Conservation (phyloP, 306 rosid species). For the Sesbania bispinosa region DNA sequence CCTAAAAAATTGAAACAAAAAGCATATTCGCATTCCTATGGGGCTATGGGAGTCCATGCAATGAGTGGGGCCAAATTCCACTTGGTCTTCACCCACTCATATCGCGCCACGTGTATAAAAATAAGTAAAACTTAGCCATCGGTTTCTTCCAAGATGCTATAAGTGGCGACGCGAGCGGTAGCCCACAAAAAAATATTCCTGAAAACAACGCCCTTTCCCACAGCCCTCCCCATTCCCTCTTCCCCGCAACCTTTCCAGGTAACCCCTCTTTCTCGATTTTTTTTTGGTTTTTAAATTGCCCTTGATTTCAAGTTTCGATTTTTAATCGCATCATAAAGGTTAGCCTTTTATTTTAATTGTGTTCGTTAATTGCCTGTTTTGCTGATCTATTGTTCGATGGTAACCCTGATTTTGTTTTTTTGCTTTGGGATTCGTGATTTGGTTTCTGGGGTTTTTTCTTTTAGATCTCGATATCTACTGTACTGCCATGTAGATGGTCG, state of each 20-base stretch:
- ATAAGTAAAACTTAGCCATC: background rate
- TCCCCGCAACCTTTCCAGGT: slow-evolving; percentile 28
- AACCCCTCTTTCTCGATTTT: background rate
- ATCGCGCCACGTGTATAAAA: background rate
- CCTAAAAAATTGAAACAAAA: no score
- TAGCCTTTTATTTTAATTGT: background rate
- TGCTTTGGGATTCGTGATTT: background rate
- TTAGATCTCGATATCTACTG: slow-evolving; percentile 18
- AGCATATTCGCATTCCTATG: slow-evolving; percentile 19
- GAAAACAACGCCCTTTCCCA: background rate
- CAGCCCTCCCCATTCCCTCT: background rate
- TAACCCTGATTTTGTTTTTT: background rate
- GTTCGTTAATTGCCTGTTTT: background rate
- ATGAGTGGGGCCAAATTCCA: background rate
- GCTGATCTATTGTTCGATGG: background rate
- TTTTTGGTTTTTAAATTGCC: background rate
- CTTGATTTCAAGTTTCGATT: background rate
- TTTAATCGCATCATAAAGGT: background rate
- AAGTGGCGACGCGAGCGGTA: slow-evolving; percentile 24
- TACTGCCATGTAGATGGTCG: background rate
- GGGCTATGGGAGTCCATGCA: background rate
- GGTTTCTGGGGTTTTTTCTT: background rate
- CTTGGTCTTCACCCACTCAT: background rate
- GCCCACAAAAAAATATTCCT: background rate
- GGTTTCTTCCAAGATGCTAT: background rate